These are phyloP conservation scores for Periconia digitata DNA, from an alignment of 2,329 filamentous ascomycete species.

Conservation along the genomic window DNA sequence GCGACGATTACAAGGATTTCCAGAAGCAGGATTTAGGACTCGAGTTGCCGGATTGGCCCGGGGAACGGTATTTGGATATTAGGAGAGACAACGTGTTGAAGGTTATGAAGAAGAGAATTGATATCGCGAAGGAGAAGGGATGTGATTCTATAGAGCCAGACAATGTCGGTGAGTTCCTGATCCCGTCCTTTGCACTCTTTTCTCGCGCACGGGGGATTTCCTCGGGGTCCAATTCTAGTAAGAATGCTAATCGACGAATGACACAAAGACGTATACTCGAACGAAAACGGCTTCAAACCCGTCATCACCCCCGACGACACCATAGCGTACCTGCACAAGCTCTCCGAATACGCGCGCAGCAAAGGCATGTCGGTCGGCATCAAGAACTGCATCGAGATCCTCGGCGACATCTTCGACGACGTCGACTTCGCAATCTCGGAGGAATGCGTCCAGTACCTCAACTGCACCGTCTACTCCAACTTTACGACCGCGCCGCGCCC, in stretches of 20 bases:
- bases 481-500: slow-evolving; percentile 22
- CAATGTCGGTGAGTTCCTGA: slow-evolving; percentile 24
- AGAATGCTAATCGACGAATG: neutral
- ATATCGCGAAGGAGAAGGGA: slow-evolving; percentile 29
- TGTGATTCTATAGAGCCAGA: slow-evolving; percentile 44
- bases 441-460: slow-evolving; percentile 23
- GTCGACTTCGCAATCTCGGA: slow-evolving; percentile 28
- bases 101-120: slow-evolving; percentile 27
- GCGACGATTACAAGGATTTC: slow-evolving; percentile 25
- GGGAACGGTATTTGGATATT: slow-evolving; percentile 27
- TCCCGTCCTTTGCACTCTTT: neutral
- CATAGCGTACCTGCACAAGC: slow-evolving; percentile 19
- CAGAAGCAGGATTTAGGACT: slow-evolving; percentile 15
- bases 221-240: neutral
- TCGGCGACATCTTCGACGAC: slow-evolving; percentile 24
- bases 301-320: slow-evolving; percentile 19
- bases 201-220: neutral
- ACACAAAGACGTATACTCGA: slow-evolving; percentile 21
- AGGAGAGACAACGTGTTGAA: slow-evolving; percentile 20
- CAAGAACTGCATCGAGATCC: slow-evolving; percentile 27
- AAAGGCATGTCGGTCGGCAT: slow-evolving; percentile 25
- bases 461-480: slow-evolving; percentile 24
- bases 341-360: slow-evolving; percentile 19
- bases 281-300: slow-evolving; percentile 22
- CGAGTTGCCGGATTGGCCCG: slow-evolving; percentile 25